Percentiles rank a stretch among this genome's conserved stretches.
Conservation (phyloP, 768 basidiomycete species). For the Amanita molliuscula region DNA sequence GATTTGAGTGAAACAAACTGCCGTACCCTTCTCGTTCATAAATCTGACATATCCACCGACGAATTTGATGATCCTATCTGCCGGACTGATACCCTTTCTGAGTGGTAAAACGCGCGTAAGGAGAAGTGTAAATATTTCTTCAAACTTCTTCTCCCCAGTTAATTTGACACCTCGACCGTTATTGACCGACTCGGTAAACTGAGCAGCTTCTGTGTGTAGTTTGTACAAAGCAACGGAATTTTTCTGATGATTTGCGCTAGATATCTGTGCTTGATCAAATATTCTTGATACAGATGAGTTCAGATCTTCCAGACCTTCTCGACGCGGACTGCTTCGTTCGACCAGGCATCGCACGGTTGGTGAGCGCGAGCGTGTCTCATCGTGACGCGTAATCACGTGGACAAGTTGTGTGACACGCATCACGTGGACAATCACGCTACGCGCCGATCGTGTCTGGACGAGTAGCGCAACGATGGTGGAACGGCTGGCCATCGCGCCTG, state of each 20-base stretch:
- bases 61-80: conserved; percentile 77
- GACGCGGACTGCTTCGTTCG: neutral
- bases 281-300: conserved; percentile 40
- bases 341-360: conserved; percentile 2
- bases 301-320: neutral
- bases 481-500: neutral
- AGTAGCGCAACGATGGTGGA: neutral
- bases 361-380: too few species aligned
- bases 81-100: conserved; percentile 73
- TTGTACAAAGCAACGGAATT: conserved; percentile 79
- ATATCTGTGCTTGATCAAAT: conserved; percentile 70
- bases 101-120: conserved; percentile 51
- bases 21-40: conserved; percentile 66
- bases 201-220: conserved; percentile 57
- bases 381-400: conserved; percentile 1
- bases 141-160: conserved; percentile 71
- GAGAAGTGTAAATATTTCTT: conserved; percentile 49
- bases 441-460: too few species aligned
- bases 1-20: neutral
- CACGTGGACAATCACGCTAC: neutral
- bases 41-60: conserved; percentile 69
- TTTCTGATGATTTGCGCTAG: conserved; percentile 79
- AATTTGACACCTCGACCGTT: conserved; percentile 40
- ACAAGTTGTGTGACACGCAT: neutral
- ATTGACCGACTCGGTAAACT: conserved; percentile 35